Evolutionary conservation across 163 green algal genomes (phyloP).

Genomic region (Scenedesmus sp.): DNA sequence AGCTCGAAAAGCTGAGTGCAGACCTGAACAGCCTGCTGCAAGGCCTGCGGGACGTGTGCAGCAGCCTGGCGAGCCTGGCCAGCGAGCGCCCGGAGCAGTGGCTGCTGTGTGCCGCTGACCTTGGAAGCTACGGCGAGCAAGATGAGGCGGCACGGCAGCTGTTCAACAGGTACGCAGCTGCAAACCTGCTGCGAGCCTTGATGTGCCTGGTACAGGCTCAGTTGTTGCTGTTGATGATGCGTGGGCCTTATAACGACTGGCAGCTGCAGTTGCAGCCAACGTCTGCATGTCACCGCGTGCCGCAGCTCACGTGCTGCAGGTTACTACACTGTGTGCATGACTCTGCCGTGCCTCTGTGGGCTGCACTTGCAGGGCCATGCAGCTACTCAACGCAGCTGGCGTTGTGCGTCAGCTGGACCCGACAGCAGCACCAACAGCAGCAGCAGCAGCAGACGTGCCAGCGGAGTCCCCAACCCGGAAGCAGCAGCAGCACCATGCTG

Average conservation of each 20-base stretch:
- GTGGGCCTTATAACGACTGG: no score
- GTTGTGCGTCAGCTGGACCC: slow-evolving; percentile 38
- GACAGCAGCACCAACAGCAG: neutral
- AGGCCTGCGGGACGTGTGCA: slow-evolving; percentile 8
- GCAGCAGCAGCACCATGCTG: slow-evolving; percentile 30
- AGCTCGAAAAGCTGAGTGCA: neutral
- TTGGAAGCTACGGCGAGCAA: slow-evolving; percentile 25
- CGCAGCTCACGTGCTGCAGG: neutral
- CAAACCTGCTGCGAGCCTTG: neutral
- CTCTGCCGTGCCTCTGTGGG: neutral
- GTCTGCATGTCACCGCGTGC: neutral
- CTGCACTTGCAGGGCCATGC: slow-evolving; percentile 38
- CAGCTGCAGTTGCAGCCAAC: no score
- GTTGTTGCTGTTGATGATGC: no score
- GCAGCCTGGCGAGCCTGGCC: neutral
- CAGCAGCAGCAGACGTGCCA: slow-evolving; percentile 7
- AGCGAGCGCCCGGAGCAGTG: neutral
- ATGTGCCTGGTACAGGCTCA: no score
- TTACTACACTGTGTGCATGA: neutral
- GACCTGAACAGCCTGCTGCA: slow-evolving; percentile 21
- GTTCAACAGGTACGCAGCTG: slow-evolving; percentile 31
- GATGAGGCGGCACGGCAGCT: slow-evolving; percentile 30
- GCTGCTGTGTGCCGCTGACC: slow-evolving; percentile 27
- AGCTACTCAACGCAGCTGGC: slow-evolving; percentile 28
- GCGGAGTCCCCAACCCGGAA: neutral